These are phyloP conservation scores for Penicillium riverlandense DNA, from an alignment of 495 filamentous ascomycete genomes.

Conservation along the genomic window DNA sequence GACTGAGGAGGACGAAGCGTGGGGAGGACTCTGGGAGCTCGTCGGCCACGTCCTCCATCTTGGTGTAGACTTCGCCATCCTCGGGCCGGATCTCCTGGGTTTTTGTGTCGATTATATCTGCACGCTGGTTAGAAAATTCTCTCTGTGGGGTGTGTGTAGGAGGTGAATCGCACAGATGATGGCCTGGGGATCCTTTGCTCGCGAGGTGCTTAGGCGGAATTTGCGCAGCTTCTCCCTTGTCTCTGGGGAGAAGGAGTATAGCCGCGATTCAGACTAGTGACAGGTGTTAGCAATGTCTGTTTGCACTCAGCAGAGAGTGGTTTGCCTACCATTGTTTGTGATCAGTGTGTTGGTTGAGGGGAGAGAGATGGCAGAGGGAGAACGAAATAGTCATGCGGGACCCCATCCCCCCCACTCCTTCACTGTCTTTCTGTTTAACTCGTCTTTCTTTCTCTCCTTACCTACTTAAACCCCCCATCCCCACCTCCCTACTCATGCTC, in stretches of 20 bases:
- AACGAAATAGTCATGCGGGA: slow-evolving; percentile 14
- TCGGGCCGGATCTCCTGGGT: slow-evolving; percentile 76
- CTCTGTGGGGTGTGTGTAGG: too few relatives aligned
- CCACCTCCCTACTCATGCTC: slow-evolving; percentile 50
- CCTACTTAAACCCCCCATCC: not conserved
- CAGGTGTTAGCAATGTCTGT: too few relatives aligned
- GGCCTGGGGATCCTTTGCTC: slow-evolving; percentile 81
- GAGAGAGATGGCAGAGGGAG: not conserved
- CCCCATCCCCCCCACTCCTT: slow-evolving; percentile 11
- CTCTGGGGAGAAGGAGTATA: slow-evolving; percentile 89
- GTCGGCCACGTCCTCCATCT: slow-evolving; percentile 70
- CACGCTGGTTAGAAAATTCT: too few relatives aligned
- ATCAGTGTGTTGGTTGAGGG: not conserved
- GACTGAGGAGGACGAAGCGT: slow-evolving; percentile 81
- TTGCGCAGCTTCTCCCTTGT: slow-evolving; percentile 82
- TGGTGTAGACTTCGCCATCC: slow-evolving; percentile 70
- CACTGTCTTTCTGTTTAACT: not conserved
- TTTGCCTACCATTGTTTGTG: slow-evolving; percentile 19
- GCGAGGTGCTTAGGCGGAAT: slow-evolving; percentile 84
- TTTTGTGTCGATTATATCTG: slow-evolving; percentile 68
- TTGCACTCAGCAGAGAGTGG: too few relatives aligned
- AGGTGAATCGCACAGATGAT: slow-evolving; percentile 69
- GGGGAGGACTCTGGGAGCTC: slow-evolving; percentile 91
- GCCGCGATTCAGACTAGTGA: slow-evolving; percentile 66
- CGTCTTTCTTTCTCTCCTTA: not conserved